These are phyloP conservation scores for Corylus americana DNA, from an alignment of 306 rosid species.

Conservation along the genomic window DNA sequence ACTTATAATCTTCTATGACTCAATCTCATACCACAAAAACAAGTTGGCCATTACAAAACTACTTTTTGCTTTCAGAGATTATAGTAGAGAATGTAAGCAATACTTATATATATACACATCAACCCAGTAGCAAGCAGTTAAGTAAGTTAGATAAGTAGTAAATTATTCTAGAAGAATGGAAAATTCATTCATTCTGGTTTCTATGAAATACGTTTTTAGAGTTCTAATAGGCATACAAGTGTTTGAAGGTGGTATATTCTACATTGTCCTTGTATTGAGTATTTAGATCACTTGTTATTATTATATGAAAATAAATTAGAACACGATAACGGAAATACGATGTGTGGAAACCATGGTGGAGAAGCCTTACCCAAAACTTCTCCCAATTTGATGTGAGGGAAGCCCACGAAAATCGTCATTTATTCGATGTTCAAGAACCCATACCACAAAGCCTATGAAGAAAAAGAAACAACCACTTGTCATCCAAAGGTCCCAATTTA, in stretches of 20 bases:
- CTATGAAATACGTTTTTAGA: too few species aligned
- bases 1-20: too few species aligned
- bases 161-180: too few species aligned
- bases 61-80: too few species aligned
- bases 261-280: background rate
- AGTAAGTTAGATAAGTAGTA: too few species aligned
- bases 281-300: background rate
- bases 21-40: too few species aligned
- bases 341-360: slow-evolving; percentile 62
- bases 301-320: background rate
- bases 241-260: background rate
- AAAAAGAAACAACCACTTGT: slow-evolving; percentile 43
- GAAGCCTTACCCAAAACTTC: slow-evolving; percentile 70
- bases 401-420: slow-evolving; percentile 63
- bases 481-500: slow-evolving; percentile 53
- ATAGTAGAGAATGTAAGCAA: too few species aligned
- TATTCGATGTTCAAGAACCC: slow-evolving; percentile 58
- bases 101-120: too few species aligned
- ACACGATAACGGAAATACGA: slow-evolving; percentile 23
- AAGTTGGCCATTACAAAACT: too few species aligned
- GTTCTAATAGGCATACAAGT: too few species aligned
- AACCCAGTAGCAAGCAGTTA: too few species aligned
- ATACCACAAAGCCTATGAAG: slow-evolving; percentile 59
- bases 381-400: slow-evolving; percentile 51
- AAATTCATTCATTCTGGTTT: too few species aligned